Base-by-base conservation (phyloP, 306 rosid species). In the Vachellia pachyceras region DNA sequence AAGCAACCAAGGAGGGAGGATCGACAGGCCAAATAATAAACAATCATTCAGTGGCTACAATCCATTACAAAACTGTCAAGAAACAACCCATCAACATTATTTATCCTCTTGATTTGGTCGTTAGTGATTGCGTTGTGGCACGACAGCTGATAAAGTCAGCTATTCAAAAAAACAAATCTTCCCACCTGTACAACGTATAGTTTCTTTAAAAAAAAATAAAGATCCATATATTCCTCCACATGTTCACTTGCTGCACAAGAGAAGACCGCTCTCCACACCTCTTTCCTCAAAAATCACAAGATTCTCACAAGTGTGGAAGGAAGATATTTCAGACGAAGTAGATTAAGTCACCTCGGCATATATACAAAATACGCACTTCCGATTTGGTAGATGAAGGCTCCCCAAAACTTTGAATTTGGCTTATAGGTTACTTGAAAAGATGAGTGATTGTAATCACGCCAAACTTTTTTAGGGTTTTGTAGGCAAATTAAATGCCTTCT, bases 401-500 rank as follows among this genome's bases (percentile, higher is more conserved):
- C 49, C 20, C 44, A 44, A 35, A 66, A 76, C 18, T 33, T 23
- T n/a, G 63, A 22, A 69, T 41, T 39, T 52, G 37, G 39, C 44
- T 33, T 76, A 42, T 8, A 68, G 65, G 73, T 81, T 87, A 84
- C 77, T 74, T 75, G 33, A 29, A 29, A 29, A 29, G 58, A 66
- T 42, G n/a, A 13, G 69, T 12, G 15, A 39, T 68, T n/a, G 33
- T 20, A 23, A n/a, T 41, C 70, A 23, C 5, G 33, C 47, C 65
- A 60, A 60, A 63, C 20, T 47, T 71, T 64, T 85, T 85, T 84
- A 93, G 36, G 25, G 82, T 90, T 95, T 95, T 55, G 78, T 93
- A 18, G 98, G 98, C 77, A 93, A 87, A 84, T 93, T 91, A 80
- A 89, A 93, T 72, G 88, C 89, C 89, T 95, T 95, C 89, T 90